phyloP scores from a whole-genome alignment of 257 asterid genomes.

The Fraxinus pennsylvanica region DNA sequence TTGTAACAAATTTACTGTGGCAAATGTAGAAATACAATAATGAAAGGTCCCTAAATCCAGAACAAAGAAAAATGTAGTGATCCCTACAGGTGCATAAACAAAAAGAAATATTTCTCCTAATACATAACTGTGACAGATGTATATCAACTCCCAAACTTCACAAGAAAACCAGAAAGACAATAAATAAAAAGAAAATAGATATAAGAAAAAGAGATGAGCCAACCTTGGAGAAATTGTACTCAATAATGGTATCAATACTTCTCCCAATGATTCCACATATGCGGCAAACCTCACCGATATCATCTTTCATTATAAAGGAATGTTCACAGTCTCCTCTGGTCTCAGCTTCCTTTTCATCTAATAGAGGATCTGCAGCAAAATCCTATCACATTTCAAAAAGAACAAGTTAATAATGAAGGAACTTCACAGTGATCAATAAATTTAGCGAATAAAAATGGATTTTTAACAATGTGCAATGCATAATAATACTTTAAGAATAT shows the following conservation, averaged over 20 bases:
- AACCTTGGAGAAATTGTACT: constrained; percentile 86
- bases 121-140: constrained; percentile 14
- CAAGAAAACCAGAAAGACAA: constrained; percentile 15
- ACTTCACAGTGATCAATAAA: neutral
- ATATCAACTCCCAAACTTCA: constrained; percentile 21
- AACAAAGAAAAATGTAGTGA: constrained; percentile 21
- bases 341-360: constrained; percentile 41
- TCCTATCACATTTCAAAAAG: constrained; percentile 50
- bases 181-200: constrained; percentile 9
- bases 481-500: neutral
- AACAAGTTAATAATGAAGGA: constrained; percentile 18
- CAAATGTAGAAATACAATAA: neutral
- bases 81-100: neutral
- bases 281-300: constrained; percentile 93
- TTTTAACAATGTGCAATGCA: neutral
- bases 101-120: neutral
- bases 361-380: constrained; percentile 41
- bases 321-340: constrained; percentile 79
- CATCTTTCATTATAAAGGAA: constrained; percentile 80
- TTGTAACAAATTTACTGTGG: neutral
- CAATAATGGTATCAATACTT: constrained; percentile 83
- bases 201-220: constrained; percentile 29
- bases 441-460: constrained; percentile 8
- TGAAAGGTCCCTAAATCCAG: constrained; percentile 1
- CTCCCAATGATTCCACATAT: constrained; percentile 84